Conservation (phyloP, 305 asterid genomes). For the Fraxinus floribunda region DNA sequence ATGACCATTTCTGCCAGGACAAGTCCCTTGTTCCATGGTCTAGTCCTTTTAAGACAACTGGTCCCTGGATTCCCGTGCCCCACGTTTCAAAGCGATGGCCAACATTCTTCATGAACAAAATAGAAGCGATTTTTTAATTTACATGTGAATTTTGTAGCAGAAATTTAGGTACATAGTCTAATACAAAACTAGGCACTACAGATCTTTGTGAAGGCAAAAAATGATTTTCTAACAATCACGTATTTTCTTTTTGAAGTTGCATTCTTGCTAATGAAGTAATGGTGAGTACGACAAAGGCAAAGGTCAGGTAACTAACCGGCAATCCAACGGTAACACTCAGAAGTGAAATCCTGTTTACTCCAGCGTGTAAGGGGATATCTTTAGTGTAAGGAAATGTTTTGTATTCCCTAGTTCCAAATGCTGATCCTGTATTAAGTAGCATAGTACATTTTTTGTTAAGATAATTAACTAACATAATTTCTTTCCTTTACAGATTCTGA, state of each 20-base stretch:
- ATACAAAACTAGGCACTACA: background rate
- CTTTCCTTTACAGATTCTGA: background rate
- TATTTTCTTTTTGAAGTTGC: background rate
- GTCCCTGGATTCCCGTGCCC: constrained; percentile 77
- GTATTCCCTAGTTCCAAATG: constrained; percentile 58
- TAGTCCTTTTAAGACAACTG: constrained; percentile 70
- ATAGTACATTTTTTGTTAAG: background rate
- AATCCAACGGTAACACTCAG: constrained; percentile 91
- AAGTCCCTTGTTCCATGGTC: constrained; percentile 66
- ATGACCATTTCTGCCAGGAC: constrained; percentile 88
- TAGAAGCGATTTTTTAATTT: background rate
- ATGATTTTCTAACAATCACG: background rate
- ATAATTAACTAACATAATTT: background rate
- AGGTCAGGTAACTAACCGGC: constrained; percentile 50
- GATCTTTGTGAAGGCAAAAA: background rate
- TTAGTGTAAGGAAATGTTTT: constrained; percentile 50
- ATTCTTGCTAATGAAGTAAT: background rate
- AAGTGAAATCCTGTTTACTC: constrained; percentile 65
- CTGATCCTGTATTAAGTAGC: constrained; percentile 59
- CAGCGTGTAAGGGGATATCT: constrained; percentile 63
- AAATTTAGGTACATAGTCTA: background rate
- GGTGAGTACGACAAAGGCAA: background rate
- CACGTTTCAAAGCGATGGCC: constrained; percentile 77
- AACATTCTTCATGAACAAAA: constrained; percentile 48
- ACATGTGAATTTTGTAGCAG: background rate